Base-by-base conservation (phyloP, 148 eudicot species). In the Salicornia ramosissima region DNA sequence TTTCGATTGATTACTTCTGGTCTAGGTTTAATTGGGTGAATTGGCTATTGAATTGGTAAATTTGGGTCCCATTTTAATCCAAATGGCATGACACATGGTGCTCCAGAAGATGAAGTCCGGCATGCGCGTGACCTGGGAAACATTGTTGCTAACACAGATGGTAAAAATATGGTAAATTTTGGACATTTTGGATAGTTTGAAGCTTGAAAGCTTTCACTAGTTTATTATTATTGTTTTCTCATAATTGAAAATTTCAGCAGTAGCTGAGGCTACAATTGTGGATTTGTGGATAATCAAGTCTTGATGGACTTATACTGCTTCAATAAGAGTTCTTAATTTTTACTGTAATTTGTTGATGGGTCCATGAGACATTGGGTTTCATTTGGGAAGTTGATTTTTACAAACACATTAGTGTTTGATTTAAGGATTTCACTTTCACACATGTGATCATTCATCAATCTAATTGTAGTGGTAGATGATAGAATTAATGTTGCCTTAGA, bases 101-200 rank as follows among this genome's bases (percentile, higher is more conserved):
- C 96, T 85, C 96, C 98, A 78, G 95, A 79, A 66, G 98, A 93
- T 73, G 86, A 90, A 75, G 74, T 86, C 80, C 96, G 98, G 66
- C 96, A 93, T 84, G 98, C 96, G 96, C 96, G 98, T 83, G 98
- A 90, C 96, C 98, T 93, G 96, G 95, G 98, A 93, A 93, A 93
- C 96, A 93, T 93, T 71, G 80, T 90, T 80, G 98, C 98, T 54
- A 88, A 92, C 77, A 86, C 90, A 67, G 89, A 90, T 54, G 98
- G 98, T 92, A 69, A 46, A 18, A 5, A n/a, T 19, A 6, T 69
- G 40, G 10, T 21, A 22, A 14, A 0, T 42, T 0, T 26, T 10
- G 49, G 36, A 18, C 22, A 29, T 25, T 59, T 16, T n/a, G n/a
- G n/a, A 12, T 69, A 34, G 36, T 16, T 34, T 24, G n/a, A n/a